Evolutionary conservation across 257 asterid species (phyloP), one percentile per base, ranked within the genome.

Genomic region (Fraxinus excelsior): DNA sequence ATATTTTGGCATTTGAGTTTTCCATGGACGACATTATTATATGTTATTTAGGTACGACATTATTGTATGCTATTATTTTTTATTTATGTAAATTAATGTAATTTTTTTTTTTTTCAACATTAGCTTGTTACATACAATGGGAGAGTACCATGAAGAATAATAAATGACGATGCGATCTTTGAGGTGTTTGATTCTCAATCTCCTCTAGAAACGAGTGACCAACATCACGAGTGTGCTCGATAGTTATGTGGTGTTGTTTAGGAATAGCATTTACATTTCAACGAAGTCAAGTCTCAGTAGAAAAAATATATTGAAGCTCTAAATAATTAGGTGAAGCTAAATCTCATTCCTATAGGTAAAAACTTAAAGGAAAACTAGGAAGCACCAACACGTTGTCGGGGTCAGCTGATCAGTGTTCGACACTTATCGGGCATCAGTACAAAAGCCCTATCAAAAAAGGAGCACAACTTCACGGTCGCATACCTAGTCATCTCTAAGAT

Each of bases 261-360:
- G 68, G 97, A 93, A 16, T 96, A 97, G 97, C 83, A 80, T 35
- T 68, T 82, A 12, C 90, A 90, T 77, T 89, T 93, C 80, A 86
- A 84, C 44, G 92, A 93, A 49, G 85, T 96, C 72, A 91, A 91
- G 81, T 79, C 69, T 83, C 88, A 88, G 74, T 96, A 96, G 73
- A 91, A 87, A 72, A 88, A 87, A 42, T 96, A 96, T 67, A 87
- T 96, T 51, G 84, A 80, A 79, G 86, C 95, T 23, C 91, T 93
- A 77, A 90, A 83, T 81, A n/a, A 12, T 35, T 93, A 98, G 99
- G 74, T 96, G 80, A 96, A 89, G 89, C 92, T 86, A 70, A 93
- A 91, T 73, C 95, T 93, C 42, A 40, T 93, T 32, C 98, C 97
- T 2, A 91, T 91, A 12, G 99, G 93, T 69, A 93, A 93, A 75